A percentile compares a stretch with the other conserved stretches of the same genome.
These are phyloP conservation scores for Xylariaceae sp. DNA, from an alignment of 2,329 filamentous ascomycete species.

Conservation along the genomic window DNA sequence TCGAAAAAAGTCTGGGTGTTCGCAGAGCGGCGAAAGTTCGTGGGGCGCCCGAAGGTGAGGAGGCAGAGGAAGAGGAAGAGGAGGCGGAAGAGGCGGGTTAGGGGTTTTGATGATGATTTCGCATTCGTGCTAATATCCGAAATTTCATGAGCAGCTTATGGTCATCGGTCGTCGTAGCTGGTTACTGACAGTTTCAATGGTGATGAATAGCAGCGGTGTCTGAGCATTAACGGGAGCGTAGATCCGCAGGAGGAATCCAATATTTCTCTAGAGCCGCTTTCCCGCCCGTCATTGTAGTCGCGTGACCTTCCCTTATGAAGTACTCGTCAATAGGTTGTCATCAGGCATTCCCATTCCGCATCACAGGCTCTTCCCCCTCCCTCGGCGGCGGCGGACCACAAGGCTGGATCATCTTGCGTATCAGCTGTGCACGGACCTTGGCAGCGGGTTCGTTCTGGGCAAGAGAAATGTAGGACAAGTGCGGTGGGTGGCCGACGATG, in stretches of 20 bases:
- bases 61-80: constrained; percentile 16
- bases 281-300: too few relatives aligned
- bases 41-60: constrained; percentile 14
- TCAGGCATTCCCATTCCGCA: constrained; percentile 16
- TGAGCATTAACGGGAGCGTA: too few relatives aligned
- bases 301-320: not conserved
- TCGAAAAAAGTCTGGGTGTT: constrained; percentile 62
- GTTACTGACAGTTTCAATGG: too few relatives aligned
- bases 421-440: constrained; percentile 74
- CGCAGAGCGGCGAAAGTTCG: constrained; percentile 24
- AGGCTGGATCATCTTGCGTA: constrained; percentile 74
- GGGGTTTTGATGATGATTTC: too few relatives aligned
- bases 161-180: too few relatives aligned
- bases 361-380: constrained; percentile 44
- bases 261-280: too few relatives aligned
- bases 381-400: constrained; percentile 56
- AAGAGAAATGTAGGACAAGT: constrained; percentile 85
- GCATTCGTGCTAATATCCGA: too few relatives aligned
- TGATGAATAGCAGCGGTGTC: too few relatives aligned
- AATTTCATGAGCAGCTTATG: too few relatives aligned
- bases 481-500: constrained; percentile 83
- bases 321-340: not conserved
- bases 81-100: not conserved
- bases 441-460: constrained; percentile 82
- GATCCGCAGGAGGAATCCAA: too few relatives aligned